A percentile compares a stretch with the other conserved stretches of the same genome.
These are phyloP conservation scores for Trichomonascus vanleenenianus DNA, from an alignment of 805 yeast species.

Conservation along the genomic window DNA sequence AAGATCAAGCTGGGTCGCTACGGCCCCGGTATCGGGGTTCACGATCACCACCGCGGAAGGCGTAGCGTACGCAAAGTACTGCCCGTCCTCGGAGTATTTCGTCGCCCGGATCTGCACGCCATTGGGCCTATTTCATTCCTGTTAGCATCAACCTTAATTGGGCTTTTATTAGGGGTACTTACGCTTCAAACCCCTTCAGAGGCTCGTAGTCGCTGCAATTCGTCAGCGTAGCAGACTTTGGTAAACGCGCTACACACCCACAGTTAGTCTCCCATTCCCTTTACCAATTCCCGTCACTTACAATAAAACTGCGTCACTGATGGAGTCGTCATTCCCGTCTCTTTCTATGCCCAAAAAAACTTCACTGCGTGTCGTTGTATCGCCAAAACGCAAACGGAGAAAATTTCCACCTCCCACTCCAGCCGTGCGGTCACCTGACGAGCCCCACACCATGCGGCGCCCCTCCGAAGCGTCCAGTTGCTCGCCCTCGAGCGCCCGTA, in stretches of 20 bases:
- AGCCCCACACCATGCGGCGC: too few relatives aligned
- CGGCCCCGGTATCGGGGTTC: conserved; percentile 45
- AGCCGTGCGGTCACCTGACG: too few relatives aligned
- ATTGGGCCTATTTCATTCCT: conserved; percentile 11
- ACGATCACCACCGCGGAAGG: conserved; percentile 30
- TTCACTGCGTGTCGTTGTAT: too few relatives aligned
- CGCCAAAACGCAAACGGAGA: too few relatives aligned
- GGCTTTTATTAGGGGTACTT: not conserved
- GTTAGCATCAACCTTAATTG: not conserved
- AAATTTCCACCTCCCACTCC: too few relatives aligned
- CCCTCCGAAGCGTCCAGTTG: too few relatives aligned
- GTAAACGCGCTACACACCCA: conserved; percentile 11
- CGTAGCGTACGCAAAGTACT: conserved; percentile 6
- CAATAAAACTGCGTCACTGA: conserved; percentile 5
- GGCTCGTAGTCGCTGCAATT: conserved; percentile 11
- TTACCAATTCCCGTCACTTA: not conserved
- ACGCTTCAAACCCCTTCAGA: conserved; percentile 14
- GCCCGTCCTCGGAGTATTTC: conserved; percentile 17
- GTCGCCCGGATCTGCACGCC: conserved; percentile 13
- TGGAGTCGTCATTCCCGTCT: too few relatives aligned
- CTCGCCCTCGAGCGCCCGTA: too few relatives aligned
- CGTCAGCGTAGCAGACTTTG: conserved; percentile 14
- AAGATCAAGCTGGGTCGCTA: conserved; percentile 39
- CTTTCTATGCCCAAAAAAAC: too few relatives aligned
- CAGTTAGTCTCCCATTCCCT: not conserved